Evolutionary conservation across 495 filamentous ascomycete genomes (phyloP).

Genomic region (Evernia prunastri): DNA sequence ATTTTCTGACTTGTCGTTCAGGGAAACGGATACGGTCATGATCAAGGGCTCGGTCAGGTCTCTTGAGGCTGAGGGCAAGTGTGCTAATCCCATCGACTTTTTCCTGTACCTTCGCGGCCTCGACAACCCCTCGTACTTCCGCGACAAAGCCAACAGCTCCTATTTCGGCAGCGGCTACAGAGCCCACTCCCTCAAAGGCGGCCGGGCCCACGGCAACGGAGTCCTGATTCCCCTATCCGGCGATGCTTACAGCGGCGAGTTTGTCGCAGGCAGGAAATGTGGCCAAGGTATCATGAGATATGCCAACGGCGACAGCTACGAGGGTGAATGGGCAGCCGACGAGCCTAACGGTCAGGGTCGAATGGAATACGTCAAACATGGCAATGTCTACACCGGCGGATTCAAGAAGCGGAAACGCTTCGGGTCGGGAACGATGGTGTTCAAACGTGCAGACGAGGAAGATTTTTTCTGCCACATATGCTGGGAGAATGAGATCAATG

Average conservation of each 20-base stretch:
- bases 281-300: constrained; percentile 53
- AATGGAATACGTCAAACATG: constrained; percentile 51
- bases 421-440: constrained; percentile 58
- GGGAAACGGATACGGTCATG: background rate
- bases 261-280: constrained; percentile 44
- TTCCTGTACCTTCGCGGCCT: constrained; percentile 44
- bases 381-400: constrained; percentile 58
- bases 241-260: constrained; percentile 50
- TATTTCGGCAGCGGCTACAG: constrained; percentile 46
- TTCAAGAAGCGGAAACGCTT: constrained; percentile 57
- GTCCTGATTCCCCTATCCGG: constrained; percentile 49
- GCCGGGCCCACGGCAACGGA: constrained; percentile 46
- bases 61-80: constrained; percentile 38
- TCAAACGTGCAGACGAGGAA: constrained; percentile 58
- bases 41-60: constrained; percentile 4
- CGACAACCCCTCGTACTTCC: constrained; percentile 42
- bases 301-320: constrained; percentile 57
- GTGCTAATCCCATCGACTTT: constrained; percentile 40
- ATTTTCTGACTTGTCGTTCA: background rate
- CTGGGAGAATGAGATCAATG: constrained; percentile 55
- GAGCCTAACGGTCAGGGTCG: constrained; percentile 54
- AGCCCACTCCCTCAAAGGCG: constrained; percentile 44
- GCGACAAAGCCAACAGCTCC: constrained; percentile 39
- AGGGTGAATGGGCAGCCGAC: constrained; percentile 51
- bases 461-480: constrained; percentile 58